Conservation (phyloP, 208 protist species). For the Blechomonas ayalai region DNA sequence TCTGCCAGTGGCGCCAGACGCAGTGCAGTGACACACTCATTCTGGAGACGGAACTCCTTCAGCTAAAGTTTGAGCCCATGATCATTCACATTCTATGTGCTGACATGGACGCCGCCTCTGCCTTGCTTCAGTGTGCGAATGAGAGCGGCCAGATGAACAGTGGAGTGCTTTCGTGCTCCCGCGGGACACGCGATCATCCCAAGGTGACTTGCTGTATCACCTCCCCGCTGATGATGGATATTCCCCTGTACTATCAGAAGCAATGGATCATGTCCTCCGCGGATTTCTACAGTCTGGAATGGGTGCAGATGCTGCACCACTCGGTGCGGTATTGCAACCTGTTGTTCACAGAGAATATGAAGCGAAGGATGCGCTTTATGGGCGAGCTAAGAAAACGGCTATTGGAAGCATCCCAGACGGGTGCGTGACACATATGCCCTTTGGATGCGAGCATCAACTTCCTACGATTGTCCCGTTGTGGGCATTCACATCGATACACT, state of each 20-base stretch:
- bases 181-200: conserved; percentile 27
- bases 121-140: conserved; percentile 59
- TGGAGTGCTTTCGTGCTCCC: conserved; percentile 64
- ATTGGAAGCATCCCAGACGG: background rate
- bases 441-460: no score
- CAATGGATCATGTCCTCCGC: conserved; percentile 31
- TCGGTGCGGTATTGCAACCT: conserved; percentile 36
- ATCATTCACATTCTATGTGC: conserved; percentile 71
- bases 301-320: conserved; percentile 24
- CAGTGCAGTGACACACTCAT: conserved; percentile 11
- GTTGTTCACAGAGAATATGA: conserved; percentile 53
- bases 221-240: conserved; percentile 49
- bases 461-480: no score
- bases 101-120: conserved; percentile 38
- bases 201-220: conserved; percentile 81
- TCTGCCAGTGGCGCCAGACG: conserved; percentile 32
- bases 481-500: no score
- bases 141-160: conserved; percentile 74
- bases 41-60: conserved; percentile 46
- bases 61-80: conserved; percentile 84
- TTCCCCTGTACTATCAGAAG: conserved; percentile 41
- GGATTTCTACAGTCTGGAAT: conserved; percentile 11
- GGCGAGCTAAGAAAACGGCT: conserved; percentile 12
- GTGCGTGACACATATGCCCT: no score
- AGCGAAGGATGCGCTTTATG: conserved; percentile 36